Percentiles rank a stretch among this genome's conserved stretches.
phyloP scores from a whole-genome alignment of 2,329 filamentous ascomycete genomes.

The Esteya vermicola region DNA sequence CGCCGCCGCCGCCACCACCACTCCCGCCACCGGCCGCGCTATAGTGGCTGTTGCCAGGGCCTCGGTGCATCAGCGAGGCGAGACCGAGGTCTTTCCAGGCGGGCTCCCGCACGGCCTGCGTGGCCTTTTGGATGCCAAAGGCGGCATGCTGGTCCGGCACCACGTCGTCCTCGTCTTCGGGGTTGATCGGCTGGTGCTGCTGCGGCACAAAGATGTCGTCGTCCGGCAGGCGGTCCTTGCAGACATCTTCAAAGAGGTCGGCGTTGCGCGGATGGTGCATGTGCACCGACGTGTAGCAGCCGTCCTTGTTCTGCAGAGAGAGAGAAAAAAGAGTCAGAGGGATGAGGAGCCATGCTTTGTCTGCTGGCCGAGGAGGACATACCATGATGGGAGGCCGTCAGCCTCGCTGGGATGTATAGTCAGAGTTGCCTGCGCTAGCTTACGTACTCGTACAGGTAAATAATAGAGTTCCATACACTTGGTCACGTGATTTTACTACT shows the following conservation, averaged over 20 bases:
- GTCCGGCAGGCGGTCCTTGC: conserved; percentile 52
- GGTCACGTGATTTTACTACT: no score
- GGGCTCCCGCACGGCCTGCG: conserved; percentile 54
- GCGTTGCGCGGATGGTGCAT: conserved; percentile 58
- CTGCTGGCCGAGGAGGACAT: no score
- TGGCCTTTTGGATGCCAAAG: conserved; percentile 72
- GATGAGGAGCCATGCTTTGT: no score
- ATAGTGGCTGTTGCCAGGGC: conserved; percentile 23
- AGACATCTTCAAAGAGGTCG: conserved; percentile 67
- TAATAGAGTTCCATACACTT: no score
- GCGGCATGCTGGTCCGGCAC: conserved; percentile 80
- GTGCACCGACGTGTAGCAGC: conserved; percentile 61
- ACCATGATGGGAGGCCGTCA: no score
- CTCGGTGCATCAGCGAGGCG: conserved; percentile 53
- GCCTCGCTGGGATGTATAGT: no score
- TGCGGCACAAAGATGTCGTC: conserved; percentile 75
- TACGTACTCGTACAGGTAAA: no score
- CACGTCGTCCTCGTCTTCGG: conserved; percentile 79
- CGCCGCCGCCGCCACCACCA: conserved; percentile 10
- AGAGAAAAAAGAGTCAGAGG: neutral
- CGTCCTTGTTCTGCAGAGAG: conserved; percentile 53
- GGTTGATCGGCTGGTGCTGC: conserved; percentile 68
- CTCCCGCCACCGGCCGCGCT: neutral
- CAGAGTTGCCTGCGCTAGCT: no score
- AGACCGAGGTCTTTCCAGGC: conserved; percentile 70